Percentiles rank a stretch among this genome's conserved stretches.
phyloP scores from a whole-genome alignment of 2,329 filamentous ascomycete species.

The Colletotrichum tamarilloi region DNA sequence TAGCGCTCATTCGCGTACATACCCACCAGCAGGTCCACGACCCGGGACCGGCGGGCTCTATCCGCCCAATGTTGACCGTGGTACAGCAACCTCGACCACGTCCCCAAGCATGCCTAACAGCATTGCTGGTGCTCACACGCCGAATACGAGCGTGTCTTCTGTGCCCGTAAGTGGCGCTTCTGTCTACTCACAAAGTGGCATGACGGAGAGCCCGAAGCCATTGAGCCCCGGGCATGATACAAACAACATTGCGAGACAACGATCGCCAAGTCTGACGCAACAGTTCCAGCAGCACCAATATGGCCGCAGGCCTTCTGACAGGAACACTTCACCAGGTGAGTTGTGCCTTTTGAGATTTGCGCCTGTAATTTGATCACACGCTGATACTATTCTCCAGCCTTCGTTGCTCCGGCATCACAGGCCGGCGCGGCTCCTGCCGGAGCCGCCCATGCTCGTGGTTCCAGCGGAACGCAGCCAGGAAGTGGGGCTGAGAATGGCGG shows the following conservation, averaged over 20 bases:
- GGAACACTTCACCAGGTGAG: constrained; percentile 59
- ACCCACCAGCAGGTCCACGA: constrained; percentile 74
- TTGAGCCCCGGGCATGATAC: constrained; percentile 76
- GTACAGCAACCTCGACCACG: constrained; percentile 64
- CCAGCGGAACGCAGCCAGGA: constrained; percentile 64
- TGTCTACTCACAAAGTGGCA: constrained; percentile 77
- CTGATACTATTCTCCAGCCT: constrained; percentile 15
- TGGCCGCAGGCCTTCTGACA: constrained; percentile 66
- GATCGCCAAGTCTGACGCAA: constrained; percentile 73
- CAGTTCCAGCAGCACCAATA: constrained; percentile 75
- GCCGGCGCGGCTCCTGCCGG: constrained; percentile 35
- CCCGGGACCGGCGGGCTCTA: constrained; percentile 66
- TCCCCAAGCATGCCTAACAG: constrained; percentile 62
- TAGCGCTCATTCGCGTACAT: constrained; percentile 78
- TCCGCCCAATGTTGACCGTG: constrained; percentile 69
- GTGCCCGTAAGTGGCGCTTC: constrained; percentile 59
- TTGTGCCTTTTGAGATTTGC: not conserved
- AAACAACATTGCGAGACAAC: constrained; percentile 62
- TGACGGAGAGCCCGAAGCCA: constrained; percentile 90
- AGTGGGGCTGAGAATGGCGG: constrained; percentile 70
- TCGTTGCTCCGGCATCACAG: constrained; percentile 39
- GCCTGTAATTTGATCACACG: not conserved
- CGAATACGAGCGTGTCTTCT: constrained; percentile 62
- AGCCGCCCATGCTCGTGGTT: constrained; percentile 46
- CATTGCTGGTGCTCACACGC: constrained; percentile 55